Evolutionary conservation across 2,329 filamentous ascomycete genomes (phyloP).

Genomic region (Xylariales sp.): DNA sequence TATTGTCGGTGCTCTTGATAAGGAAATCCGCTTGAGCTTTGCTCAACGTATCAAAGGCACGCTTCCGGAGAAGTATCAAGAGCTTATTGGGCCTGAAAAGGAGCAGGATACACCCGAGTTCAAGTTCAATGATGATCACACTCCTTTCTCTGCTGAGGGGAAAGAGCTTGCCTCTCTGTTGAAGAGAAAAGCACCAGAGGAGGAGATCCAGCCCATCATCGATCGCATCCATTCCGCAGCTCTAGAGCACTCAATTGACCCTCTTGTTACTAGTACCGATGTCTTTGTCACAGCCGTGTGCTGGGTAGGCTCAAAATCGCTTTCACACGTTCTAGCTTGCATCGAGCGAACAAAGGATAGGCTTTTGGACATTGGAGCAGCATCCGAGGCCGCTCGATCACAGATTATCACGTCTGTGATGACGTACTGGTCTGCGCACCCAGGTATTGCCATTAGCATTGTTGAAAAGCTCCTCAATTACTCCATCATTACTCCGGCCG

Average conservation of each 20-base stretch:
- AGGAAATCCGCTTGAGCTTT: slow-evolving; percentile 95
- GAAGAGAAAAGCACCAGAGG: slow-evolving; percentile 77
- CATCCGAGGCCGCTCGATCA: slow-evolving; percentile 69
- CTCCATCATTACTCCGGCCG: slow-evolving; percentile 80
- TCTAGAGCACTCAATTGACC: slow-evolving; percentile 65
- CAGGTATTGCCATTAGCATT: slow-evolving; percentile 86
- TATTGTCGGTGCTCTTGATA: slow-evolving; percentile 85
- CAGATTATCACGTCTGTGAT: slow-evolving; percentile 92
- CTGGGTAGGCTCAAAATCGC: slow-evolving; percentile 88
- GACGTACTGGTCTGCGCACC: slow-evolving; percentile 89
- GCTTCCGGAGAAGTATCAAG: slow-evolving; percentile 76
- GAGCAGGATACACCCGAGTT: slow-evolving; percentile 96
- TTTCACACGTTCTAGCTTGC: slow-evolving; percentile 91
- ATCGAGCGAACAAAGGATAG: slow-evolving; percentile 93
- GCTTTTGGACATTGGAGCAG: slow-evolving; percentile 71
- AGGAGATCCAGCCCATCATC: slow-evolving; percentile 80
- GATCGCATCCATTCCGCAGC: slow-evolving; percentile 79
- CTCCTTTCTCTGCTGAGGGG: slow-evolving; percentile 81
- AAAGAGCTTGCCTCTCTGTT: slow-evolving; percentile 75
- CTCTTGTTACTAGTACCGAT: slow-evolving; percentile 82
- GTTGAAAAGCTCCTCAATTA: slow-evolving; percentile 97
- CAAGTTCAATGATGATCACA: slow-evolving; percentile 74
- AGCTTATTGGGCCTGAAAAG: slow-evolving; percentile 77
- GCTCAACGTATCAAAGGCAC: slow-evolving; percentile 94
- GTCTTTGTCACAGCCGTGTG: slow-evolving; percentile 92